Conservation (phyloP, 768 basidiomycete genomes). For the Leccinum barrowsii region DNA sequence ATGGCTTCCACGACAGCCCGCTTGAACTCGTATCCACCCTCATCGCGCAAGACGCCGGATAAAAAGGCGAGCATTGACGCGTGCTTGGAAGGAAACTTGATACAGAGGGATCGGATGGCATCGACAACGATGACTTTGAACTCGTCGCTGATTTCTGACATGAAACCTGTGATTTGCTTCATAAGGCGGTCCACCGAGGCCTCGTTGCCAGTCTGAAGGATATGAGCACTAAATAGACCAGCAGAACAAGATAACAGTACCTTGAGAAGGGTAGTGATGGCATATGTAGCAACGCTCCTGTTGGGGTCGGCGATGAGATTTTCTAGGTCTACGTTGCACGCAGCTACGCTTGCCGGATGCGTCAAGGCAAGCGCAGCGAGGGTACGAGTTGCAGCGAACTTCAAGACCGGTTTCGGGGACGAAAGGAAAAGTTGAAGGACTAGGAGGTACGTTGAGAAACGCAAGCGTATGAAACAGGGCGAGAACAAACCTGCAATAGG, state of each 20-base stretch:
- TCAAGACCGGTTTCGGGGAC: constrained; percentile 90
- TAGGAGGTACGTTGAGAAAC: constrained; percentile 30
- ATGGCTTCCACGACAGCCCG: constrained; percentile 98
- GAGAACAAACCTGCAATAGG: constrained; percentile 75
- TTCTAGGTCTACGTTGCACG: constrained; percentile 96
- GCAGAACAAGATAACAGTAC: constrained; percentile 34
- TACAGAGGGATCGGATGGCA: constrained; percentile 94
- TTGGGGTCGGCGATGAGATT: constrained; percentile 94
- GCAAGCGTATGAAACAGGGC: background rate
- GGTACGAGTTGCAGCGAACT: constrained; percentile 96
- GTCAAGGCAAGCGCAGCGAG: constrained; percentile 84
- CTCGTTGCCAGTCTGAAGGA: constrained; percentile 88
- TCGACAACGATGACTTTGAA: constrained; percentile 99
- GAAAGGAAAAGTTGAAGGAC: constrained; percentile 95
- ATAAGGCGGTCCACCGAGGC: constrained; percentile 98
- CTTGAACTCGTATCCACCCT: constrained; percentile 99
- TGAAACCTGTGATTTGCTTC: constrained; percentile 98
- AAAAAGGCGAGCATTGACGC: constrained; percentile 96
- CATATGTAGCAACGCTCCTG: constrained; percentile 95
- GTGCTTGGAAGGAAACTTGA: constrained; percentile 98
- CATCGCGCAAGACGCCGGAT: constrained; percentile 93
- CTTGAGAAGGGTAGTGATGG: constrained; percentile 97
- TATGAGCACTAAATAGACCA: constrained; percentile 1
- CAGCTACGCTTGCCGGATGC: constrained; percentile 82
- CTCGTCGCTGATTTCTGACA: constrained; percentile 99